Conservation (phyloP, 1,284 basidiomycete species). For the Marasmius tenuissimus region DNA sequence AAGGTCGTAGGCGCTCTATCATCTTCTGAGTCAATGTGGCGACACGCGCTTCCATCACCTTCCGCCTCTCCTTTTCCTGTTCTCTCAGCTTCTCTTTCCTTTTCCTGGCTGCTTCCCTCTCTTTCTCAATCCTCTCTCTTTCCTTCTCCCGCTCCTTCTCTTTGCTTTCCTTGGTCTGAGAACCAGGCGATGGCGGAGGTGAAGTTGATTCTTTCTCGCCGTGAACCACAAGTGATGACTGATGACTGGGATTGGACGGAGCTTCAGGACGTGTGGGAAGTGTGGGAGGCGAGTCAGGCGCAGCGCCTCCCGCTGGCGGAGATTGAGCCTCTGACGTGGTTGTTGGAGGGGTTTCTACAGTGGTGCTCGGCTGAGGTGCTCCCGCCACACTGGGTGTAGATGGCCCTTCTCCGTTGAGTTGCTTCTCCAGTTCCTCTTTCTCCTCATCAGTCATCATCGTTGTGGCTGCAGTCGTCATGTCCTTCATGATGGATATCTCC, state of each 20-base stretch:
- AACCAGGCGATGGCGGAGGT: conserved; percentile 17
- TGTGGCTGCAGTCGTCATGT: conserved; percentile 79
- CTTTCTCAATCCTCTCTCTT: conserved; percentile 78
- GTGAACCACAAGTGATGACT: conserved; percentile 12
- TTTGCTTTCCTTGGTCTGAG: conserved; percentile 18
- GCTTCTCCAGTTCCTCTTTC: conserved; percentile 81
- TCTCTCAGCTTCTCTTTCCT: conserved; percentile 66
- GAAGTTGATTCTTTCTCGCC: neutral
- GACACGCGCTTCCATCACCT: conserved; percentile 79
- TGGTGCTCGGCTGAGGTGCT: conserved; percentile 8
- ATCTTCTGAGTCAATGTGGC: conserved; percentile 75
- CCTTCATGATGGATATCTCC: conserved; percentile 91
- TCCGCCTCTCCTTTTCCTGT: conserved; percentile 77
- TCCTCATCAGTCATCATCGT: conserved; percentile 91
- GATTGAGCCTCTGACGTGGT: conserved; percentile 7
- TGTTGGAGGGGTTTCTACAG: conserved; percentile 1
- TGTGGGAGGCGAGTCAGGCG: conserved; percentile 7
- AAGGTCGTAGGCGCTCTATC: conserved; percentile 81
- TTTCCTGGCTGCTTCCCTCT: conserved; percentile 43
- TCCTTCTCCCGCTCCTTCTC: conserved; percentile 49
- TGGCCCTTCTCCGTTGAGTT: conserved; percentile 48
- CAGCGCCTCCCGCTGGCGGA: conserved; percentile 2
- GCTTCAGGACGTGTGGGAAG: conserved; percentile 4
- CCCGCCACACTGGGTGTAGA: conserved; percentile 18
- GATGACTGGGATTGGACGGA: conserved; percentile 1